These are phyloP conservation scores for Oryza meridionalis DNA, from an alignment of 176 grass and related monocot species.

Conservation along the genomic window DNA sequence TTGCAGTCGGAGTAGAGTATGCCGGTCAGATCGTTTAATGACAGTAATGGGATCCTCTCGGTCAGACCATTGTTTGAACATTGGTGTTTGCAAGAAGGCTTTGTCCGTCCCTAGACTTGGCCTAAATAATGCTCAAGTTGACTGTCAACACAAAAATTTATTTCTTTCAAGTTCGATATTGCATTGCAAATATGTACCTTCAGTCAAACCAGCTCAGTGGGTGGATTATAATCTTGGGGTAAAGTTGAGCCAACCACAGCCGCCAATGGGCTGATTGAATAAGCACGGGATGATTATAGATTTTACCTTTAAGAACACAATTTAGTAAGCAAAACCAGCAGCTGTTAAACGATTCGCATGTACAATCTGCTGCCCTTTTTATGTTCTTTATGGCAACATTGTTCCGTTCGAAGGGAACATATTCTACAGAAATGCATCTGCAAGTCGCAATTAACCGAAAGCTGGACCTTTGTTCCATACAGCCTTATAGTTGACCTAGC, in stretches of 20 bases:
- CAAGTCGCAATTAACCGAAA: neutral
- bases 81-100: too few species aligned
- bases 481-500: slow-evolving; percentile 24
- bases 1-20: too few species aligned
- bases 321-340: slow-evolving; percentile 15
- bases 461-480: neutral
- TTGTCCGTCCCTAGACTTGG: too few species aligned
- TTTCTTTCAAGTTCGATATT: neutral
- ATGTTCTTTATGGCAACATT: neutral
- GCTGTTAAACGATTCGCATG: slow-evolving; percentile 6
- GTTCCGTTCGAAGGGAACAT: neutral
- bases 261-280: too few species aligned
- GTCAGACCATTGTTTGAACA: too few species aligned
- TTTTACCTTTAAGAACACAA: neutral
- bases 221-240: neutral
- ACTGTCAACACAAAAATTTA: too few species aligned
- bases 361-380: neutral
- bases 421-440: slow-evolving; percentile 6
- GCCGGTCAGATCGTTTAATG: too few species aligned
- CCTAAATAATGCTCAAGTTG: too few species aligned
- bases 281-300: too few species aligned
- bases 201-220: neutral
- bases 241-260: neutral
- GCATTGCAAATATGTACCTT: neutral
- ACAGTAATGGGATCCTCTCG: too few species aligned